Percentiles rank a stretch among this genome's conserved stretches.
Evolutionary conservation across 768 basidiomycete genomes (phyloP).

Genomic region (Sistotremastrum niveocremeum): DNA sequence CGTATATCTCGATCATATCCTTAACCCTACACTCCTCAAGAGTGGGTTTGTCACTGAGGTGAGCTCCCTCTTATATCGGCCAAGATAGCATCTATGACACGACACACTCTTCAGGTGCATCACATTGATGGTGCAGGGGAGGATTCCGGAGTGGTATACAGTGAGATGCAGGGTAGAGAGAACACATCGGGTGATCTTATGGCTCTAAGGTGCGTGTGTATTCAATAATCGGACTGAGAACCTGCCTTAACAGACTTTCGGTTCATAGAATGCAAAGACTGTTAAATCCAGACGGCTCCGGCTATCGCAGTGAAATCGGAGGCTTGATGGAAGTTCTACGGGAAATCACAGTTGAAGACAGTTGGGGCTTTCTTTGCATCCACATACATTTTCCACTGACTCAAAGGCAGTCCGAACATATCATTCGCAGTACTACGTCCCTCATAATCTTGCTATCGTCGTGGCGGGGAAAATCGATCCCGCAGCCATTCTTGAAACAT

Average conservation of each 20-base stretch:
- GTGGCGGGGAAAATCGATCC: constrained; percentile 81
- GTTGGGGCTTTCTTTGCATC: constrained; percentile 23
- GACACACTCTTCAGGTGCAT: constrained; percentile 50
- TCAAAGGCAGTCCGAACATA: constrained; percentile 66
- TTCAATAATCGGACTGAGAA: neutral
- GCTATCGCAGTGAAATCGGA: constrained; percentile 92
- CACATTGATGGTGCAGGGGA: constrained; percentile 85
- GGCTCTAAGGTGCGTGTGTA: constrained; percentile 53
- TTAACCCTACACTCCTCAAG: constrained; percentile 89
- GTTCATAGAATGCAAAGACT: constrained; percentile 54
- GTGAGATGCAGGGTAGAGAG: constrained; percentile 93
- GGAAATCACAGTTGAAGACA: constrained; percentile 75
- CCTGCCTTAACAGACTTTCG: constrained; percentile 1
- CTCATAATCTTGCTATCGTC: constrained; percentile 84
- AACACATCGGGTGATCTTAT: constrained; percentile 88
- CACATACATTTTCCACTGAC: constrained; percentile 1
- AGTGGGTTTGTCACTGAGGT: constrained; percentile 62
- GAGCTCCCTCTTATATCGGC: neutral
- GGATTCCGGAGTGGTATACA: constrained; percentile 92
- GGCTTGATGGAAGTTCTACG: constrained; percentile 89
- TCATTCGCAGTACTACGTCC: constrained; percentile 81
- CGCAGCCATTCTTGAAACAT: constrained; percentile 59
- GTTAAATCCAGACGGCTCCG: constrained; percentile 72
- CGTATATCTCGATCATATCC: constrained; percentile 90
- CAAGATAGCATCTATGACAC: constrained; percentile 5